phyloP scores from a whole-genome alignment of 2,329 filamentous ascomycete species.

The Verticillium dahliae region DNA sequence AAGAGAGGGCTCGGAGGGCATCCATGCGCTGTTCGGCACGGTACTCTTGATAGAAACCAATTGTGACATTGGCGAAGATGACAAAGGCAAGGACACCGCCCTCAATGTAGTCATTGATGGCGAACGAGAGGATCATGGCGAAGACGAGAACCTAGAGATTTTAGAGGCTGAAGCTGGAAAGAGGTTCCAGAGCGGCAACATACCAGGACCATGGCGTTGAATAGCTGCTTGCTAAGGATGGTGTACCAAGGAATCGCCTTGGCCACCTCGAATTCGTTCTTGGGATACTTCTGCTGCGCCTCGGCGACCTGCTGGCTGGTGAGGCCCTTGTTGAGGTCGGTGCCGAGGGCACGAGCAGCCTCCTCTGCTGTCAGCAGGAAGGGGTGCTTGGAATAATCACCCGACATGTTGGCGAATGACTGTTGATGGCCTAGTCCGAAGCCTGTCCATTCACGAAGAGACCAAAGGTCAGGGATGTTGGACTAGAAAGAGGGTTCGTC shows the following conservation, averaged over 20 bases:
- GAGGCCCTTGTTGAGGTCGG: conserved; percentile 62
- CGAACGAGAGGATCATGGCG: conserved; percentile 67
- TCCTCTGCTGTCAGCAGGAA: conserved; percentile 56
- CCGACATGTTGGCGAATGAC: conserved; percentile 29
- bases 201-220: conserved; percentile 73
- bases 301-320: conserved; percentile 51
- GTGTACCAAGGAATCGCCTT: conserved; percentile 64
- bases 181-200: conserved; percentile 15
- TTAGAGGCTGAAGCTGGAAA: neutral
- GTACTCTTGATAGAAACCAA: conserved; percentile 61
- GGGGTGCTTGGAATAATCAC: conserved; percentile 46
- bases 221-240: conserved; percentile 65
- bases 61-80: conserved; percentile 62
- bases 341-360: conserved; percentile 55
- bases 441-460: conserved; percentile 3
- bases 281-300: conserved; percentile 53
- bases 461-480: neutral
- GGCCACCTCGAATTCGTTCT: conserved; percentile 65
- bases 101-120: conserved; percentile 61
- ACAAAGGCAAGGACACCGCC: conserved; percentile 61
- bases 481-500: too few relatives aligned
- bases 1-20: conserved; percentile 52
- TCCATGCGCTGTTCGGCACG: conserved; percentile 63
- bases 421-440: neutral
- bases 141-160: conserved; percentile 61